Evolutionary conservation across 2,329 filamentous ascomycete species (phyloP).

Genomic region (Botrytis fabae): DNA sequence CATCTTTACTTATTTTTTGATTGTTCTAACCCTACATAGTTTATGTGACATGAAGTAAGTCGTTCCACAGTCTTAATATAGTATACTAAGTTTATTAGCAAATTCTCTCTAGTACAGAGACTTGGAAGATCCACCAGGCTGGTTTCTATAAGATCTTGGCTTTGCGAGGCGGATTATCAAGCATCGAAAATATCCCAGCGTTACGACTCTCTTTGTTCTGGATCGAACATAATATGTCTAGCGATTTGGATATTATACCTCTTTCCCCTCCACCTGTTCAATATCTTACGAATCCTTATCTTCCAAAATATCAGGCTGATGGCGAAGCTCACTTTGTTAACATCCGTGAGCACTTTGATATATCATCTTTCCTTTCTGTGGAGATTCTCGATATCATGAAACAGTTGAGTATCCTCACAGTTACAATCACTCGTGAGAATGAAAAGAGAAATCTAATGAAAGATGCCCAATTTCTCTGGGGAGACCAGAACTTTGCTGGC

Average conservation of each 20-base stretch:
- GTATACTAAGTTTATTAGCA: background rate
- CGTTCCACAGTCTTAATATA: background rate
- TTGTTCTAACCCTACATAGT: background rate
- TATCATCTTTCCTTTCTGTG: background rate
- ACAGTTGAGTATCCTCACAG: background rate
- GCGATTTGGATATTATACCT: background rate
- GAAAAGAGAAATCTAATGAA: background rate
- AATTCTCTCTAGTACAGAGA: background rate
- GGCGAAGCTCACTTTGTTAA: background rate
- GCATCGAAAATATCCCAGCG: background rate
- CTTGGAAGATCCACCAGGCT: conserved; percentile 3
- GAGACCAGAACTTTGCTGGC: conserved; percentile 5
- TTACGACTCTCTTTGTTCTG: conserved; percentile 13
- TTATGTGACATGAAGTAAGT: conserved; percentile 21
- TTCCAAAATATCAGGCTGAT: background rate
- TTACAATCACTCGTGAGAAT: background rate
- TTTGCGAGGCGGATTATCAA: conserved; percentile 11
- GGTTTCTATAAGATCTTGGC: conserved; percentile 9
- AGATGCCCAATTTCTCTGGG: background rate
- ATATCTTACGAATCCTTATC: background rate
- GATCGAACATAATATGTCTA: conserved; percentile 17
- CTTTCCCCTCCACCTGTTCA: background rate
- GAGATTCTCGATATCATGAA: background rate
- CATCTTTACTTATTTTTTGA: background rate
- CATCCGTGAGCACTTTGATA: background rate